These are phyloP conservation scores for Metarhizium humberi DNA, from an alignment of 2,329 filamentous ascomycete species.

Conservation along the genomic window DNA sequence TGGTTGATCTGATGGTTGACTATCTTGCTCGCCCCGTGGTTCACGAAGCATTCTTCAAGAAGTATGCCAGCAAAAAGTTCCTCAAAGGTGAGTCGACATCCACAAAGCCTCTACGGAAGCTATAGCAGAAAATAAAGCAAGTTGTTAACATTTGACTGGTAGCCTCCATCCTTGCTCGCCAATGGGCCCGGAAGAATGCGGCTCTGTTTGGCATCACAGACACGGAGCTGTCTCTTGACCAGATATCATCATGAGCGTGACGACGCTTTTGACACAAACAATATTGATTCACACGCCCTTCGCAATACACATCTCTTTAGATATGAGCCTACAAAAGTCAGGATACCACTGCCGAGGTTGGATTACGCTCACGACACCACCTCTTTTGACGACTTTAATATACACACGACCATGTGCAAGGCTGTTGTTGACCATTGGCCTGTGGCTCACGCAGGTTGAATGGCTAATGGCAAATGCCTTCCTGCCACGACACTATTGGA, in stretches of 20 bases:
- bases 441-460: not conserved
- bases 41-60: conserved; percentile 98
- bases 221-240: conserved; percentile 39
- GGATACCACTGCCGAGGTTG: conserved; percentile 15
- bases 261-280: not conserved
- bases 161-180: conserved; percentile 86
- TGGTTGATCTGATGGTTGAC: conserved; percentile 91
- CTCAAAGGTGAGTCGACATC: conserved; percentile 66
- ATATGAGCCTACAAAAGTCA: conserved; percentile 14
- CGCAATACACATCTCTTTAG: conserved; percentile 9
- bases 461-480: not conserved
- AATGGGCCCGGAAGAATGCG: conserved; percentile 84
- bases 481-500: conserved; percentile 2
- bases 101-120: not conserved
- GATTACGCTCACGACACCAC: conserved; percentile 17
- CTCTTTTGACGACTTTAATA: conserved; percentile 25
- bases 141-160: conserved; percentile 9
- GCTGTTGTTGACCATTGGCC: conserved; percentile 6
- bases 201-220: conserved; percentile 44
- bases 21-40: conserved; percentile 84
- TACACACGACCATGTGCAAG: conserved; percentile 6
- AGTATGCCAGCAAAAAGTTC: conserved; percentile 99
- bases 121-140: not conserved
- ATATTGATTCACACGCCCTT: conserved; percentile 1
- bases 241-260: conserved; percentile 25